Evolutionary conservation across 208 protist species (phyloP), one percentile per base, ranked within the genome.

Genomic region (Borovskyia barvae): DNA sequence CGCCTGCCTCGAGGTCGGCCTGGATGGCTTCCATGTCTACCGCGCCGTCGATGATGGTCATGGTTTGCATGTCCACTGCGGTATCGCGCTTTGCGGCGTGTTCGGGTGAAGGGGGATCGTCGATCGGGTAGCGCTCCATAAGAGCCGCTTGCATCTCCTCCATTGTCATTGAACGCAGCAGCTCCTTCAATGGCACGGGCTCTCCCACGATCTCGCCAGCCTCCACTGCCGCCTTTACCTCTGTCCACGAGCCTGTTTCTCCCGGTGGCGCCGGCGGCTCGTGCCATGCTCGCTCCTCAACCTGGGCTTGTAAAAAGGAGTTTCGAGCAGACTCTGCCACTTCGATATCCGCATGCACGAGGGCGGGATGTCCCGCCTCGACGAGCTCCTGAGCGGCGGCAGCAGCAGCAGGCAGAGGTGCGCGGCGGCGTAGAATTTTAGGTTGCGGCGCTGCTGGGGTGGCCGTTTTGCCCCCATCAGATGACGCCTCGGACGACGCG

Each of bases 251-350:
- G 50, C 89, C 85, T 28, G 74, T 46, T 71, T 95, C 89, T 14
- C 82, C 89, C 9, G 89, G 89, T 11, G 89, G 89, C 30, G 66
- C 71, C 5, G 89, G 89, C 45, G 89, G 89, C 75, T 95, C 89
- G 17, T 85, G 83, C 85, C 89, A 95, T 37, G 89, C 82, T 9
- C 89, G 85, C 48, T 93, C 85, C 58, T 91, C 77, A 32, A 95
- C 85, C 54, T 92, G 85, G n/a, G 63, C 68, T 59, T 90, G 80
- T 37, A 95, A 63, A 50, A 95, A 92, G 15, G 80, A 74, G 30
- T 65, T 70, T 17, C 85, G 85, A 9, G 85, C 85, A 14, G 77
- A 47, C 69, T 95, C 85, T 17, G 73, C 77, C 43, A 92, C 77
- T 17, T 61, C 36, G 30, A 93, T 75, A 61, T 95, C 84, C 0